Base-by-base conservation (phyloP, 1,284 basidiomycete species). In the Polyporus tsugae region DNA sequence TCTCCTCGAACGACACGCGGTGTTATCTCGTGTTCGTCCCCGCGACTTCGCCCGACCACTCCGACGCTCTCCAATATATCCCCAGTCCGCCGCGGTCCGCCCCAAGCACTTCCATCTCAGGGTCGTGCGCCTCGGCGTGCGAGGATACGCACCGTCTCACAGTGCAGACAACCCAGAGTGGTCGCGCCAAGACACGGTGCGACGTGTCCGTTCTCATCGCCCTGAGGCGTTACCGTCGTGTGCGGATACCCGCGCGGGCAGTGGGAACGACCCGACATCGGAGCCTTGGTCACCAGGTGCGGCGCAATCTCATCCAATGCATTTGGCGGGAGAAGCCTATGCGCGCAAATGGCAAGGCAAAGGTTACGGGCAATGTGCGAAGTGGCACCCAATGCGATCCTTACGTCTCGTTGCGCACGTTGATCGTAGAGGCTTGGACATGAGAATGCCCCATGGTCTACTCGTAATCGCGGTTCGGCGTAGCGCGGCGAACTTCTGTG, bases 181-280 rank as follows among this genome's bases (percentile, higher is more conserved):
- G 64, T 11, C 49, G 57, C 64, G 58, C 58, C 57, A 52, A 60
- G 29, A 41, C 33, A 29, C 29, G 2, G 49, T 6, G 13, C 62
- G 22, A 63, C 58, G 49, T 46, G 33, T 60, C 52, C 44, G n/a
- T 41, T 62, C 44, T 60, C 58, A 60, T 39, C 64, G 39, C 64
- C 29, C 49, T 60, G 58, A 58, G 64, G 64, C 64, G 64, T 65
- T 52, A 49, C 63, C 19, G 6, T 60, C 58, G 44, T 39, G 44
- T 60, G 42, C 39, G 60, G 38, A 55, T n/a, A 53, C 58, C 58
- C 64, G 58, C 55, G 42, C 60, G 60, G n/a, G 38, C 58, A 49
- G 25, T 60, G 44, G 58, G 44, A 60, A 42, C 10, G 19, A 17
- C 29, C 35, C 55, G 55, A 58, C 35, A 38, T 22, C 55, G 55